A percentile compares a stretch with the other conserved stretches of the same genome.
phyloP scores from a whole-genome alignment of 2,329 filamentous ascomycete genomes.

The Stemphylium vesicarium region DNA sequence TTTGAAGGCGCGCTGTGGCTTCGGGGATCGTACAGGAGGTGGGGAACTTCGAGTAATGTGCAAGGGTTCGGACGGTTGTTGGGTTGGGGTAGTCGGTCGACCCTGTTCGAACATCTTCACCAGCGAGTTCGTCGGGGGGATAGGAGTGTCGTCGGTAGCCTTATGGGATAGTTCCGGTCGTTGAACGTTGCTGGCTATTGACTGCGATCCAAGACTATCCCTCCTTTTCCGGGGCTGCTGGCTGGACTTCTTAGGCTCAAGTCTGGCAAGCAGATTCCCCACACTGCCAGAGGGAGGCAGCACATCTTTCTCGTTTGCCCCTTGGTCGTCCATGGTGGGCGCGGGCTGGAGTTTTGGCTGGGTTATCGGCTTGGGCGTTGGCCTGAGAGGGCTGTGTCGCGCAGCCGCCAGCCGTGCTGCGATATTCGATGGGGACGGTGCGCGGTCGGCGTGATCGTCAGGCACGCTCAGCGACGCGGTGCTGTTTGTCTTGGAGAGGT shows the following conservation, averaged over 20 bases:
- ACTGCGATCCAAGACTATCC: slow-evolving; percentile 24
- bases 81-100: slow-evolving; percentile 28
- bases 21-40: slow-evolving; percentile 51
- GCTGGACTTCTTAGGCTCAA: slow-evolving; percentile 32
- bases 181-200: slow-evolving; percentile 15
- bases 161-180: slow-evolving; percentile 26
- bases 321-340: slow-evolving; percentile 28
- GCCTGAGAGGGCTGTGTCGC: slow-evolving; percentile 59
- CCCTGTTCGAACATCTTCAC: slow-evolving; percentile 72
- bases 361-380: slow-evolving; percentile 21
- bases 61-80: slow-evolving; percentile 21
- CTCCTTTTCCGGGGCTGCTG: slow-evolving; percentile 23
- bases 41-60: slow-evolving; percentile 30
- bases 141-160: slow-evolving; percentile 62
- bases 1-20: slow-evolving; percentile 47
- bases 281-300: slow-evolving; percentile 44
- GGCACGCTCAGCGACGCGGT: slow-evolving; percentile 41
- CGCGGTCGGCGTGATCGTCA: slow-evolving; percentile 33
- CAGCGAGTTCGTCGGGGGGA: slow-evolving; percentile 67
- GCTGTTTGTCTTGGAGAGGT: slow-evolving; percentile 37
- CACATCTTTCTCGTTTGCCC: slow-evolving; percentile 35
- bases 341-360: neutral
- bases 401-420: slow-evolving; percentile 69
- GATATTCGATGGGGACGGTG: slow-evolving; percentile 65
- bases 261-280: slow-evolving; percentile 39